Base-by-base conservation (phyloP, 75 land plant species). In the Cunninghamia lanceolata region DNA sequence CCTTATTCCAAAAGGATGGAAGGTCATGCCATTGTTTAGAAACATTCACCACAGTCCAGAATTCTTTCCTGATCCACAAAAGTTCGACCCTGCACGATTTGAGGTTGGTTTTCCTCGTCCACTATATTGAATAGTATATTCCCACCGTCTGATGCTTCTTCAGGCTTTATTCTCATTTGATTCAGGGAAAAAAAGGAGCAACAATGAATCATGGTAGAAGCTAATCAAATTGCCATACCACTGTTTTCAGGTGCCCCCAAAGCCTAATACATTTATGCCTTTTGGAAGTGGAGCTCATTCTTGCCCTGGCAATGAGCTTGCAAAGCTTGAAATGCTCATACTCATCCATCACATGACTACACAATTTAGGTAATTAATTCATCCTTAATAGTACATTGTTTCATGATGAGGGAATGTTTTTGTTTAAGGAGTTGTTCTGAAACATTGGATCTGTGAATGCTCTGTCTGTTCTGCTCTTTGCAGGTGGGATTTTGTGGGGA, bases 1-100 rank as follows among this genome's bases (percentile, higher is more conserved):
- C 52, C 19, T 91, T 21, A 92, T 95, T 46, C 96, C 96, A 8
- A 92, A 92, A 83, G 96, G 96, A 13, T 95, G 96, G 96, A 94
- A 92, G 83, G 95, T 95, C 43, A 87, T 95, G 91, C 95, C 95
- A 28, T 89, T 95, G 56, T 94, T 94, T 87, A 89, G 92, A 76
- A 92, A 82, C 83, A 89, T 95, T 76, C 96, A 95, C 77, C 95
- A 94, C 84, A 90, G 74, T 40, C 82, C 95, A 8, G 94, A 95
- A 47, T 86, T 88, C 84, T 95, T 90, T 87, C 89, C 90, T 32
- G 84, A 91, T 28, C 96, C 96, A 14, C 84, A 93, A 28, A 92
- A 90, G 54, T 95, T 95, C 82, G 96, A 95, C 68, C 95, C 95
- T 80, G 89, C 94, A 47, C 87, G 96, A 88, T 95, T 95, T 86